Base-by-base conservation (phyloP, 2,329 filamentous ascomycete species). In the Mycosphaerelloides madeirae region DNA sequence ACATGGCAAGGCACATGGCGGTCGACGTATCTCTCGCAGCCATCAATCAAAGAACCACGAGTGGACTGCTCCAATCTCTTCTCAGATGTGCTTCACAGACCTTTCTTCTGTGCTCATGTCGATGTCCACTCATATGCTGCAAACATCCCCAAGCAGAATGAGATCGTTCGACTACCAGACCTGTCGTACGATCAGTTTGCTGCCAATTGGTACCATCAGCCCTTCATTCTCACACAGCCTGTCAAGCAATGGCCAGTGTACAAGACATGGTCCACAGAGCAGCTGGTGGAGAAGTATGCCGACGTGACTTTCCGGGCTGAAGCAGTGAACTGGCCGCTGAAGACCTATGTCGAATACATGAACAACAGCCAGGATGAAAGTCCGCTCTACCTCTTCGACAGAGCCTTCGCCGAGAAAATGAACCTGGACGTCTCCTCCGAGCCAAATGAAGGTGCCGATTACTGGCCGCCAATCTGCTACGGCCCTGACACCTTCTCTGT, bases 371-470 rank as follows among this genome's bases (percentile, higher is more conserved):
- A 70, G 14, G 49, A 52, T 31, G 93, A 97, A 68, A 91, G 85
- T 50, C 91, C 91, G 0, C 68, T 97, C 1, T 97, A 97, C 63
- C 78, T 97, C 25, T 97, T 97, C 64, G 93, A 97, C 64, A 80
- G 84, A 45, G 78, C 75, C 16, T 97, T 97, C 61, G 87, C 82
- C 1, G 81, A 89, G 56, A 96, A 95, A 67, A 96, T 95, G 81
- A 67, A 69, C 9, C 70, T 96, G 38, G 69, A 71, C 13, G 72
- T 85, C n/a, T 49, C 59, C 7, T 29, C 44, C 20, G 31, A 43
- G n/a, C 54, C 55, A 13, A 67, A 70, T 7, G 62, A 73, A 7
- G 58, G 66, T 18, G 73, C 81, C 12, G 70, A 73, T 6, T 97
- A 96, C 67, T 88, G 83, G 80, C 79, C 80, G 12, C 90, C 91